Conservation (phyloP, 371 early-diverging fungal genomes). For the Conidiobolus incongruus region DNA sequence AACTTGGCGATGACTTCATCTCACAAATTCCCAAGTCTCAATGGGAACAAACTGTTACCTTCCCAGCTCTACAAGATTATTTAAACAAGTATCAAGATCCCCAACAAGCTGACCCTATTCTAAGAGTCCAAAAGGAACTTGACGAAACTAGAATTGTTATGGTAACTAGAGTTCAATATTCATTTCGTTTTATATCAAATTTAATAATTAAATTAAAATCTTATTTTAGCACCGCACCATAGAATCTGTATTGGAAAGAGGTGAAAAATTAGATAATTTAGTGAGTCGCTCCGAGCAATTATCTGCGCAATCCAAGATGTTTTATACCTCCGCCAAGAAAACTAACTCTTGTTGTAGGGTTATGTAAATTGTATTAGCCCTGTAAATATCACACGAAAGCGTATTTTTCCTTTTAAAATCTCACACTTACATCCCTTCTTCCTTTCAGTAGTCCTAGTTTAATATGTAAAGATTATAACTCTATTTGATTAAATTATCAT, state of each 20-base stretch:
- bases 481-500: no score
- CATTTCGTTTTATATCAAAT: no score
- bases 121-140: constrained; percentile 91
- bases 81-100: constrained; percentile 79
- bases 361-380: constrained; percentile 7
- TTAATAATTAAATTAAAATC: no score
- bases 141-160: constrained; percentile 94
- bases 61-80: constrained; percentile 48
- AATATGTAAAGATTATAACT: no score
- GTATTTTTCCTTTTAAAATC: no score
- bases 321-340: constrained; percentile 96
- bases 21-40: constrained; percentile 26
- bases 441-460: no score
- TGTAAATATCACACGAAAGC: no score
- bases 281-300: constrained; percentile 79
- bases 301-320: constrained; percentile 81
- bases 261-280: constrained; percentile 89
- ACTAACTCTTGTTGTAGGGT: constrained; percentile 83
- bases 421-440: no score
- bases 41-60: constrained; percentile 27
- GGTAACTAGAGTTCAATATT: constrained; percentile 15
- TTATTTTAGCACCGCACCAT: constrained; percentile 87
- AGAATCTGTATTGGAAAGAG: constrained; percentile 85
- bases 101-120: constrained; percentile 76
- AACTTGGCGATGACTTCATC: constrained; percentile 74